These are phyloP conservation scores for Capronia coronata DNA, from an alignment of 2,329 filamentous ascomycete species.

Conservation along the genomic window DNA sequence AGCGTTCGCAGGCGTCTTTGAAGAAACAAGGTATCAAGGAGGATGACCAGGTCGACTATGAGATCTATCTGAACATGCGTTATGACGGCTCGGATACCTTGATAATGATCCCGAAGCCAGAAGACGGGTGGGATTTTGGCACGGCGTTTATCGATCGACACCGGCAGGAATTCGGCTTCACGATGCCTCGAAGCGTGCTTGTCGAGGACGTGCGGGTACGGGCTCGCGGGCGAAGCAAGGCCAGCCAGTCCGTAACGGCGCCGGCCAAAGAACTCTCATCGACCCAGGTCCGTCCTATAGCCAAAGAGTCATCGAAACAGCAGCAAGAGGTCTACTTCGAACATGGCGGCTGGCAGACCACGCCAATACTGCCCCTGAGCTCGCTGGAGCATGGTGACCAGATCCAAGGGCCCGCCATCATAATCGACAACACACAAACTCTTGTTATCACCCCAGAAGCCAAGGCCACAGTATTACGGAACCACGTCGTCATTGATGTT, in stretches of 20 bases:
- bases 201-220: too few species aligned
- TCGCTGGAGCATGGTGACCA: slow-evolving; percentile 32
- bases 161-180: slow-evolving; percentile 86
- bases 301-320: too few species aligned
- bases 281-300: too few species aligned
- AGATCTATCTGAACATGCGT: slow-evolving; percentile 43
- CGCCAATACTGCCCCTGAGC: too few species aligned
- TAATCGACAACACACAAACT: slow-evolving; percentile 42
- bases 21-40: slow-evolving; percentile 52
- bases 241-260: too few species aligned
- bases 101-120: slow-evolving; percentile 50
- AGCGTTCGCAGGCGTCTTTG: slow-evolving; percentile 58
- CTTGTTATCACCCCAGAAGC: slow-evolving; percentile 39
- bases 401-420: slow-evolving; percentile 30
- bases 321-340: slow-evolving; percentile 33
- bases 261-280: too few species aligned
- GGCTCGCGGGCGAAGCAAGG: too few species aligned
- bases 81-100: slow-evolving; percentile 47
- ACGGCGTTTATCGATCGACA: slow-evolving; percentile 79
- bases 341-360: slow-evolving; percentile 30
- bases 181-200: slow-evolving; percentile 64
- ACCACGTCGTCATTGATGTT: not conserved
- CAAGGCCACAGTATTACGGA: slow-evolving; percentile 35
- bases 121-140: slow-evolving; percentile 61
- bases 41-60: slow-evolving; percentile 38